Evolutionary conservation across 2,329 filamentous ascomycete species (phyloP).

Genomic region (Fusarium oligoseptatum): DNA sequence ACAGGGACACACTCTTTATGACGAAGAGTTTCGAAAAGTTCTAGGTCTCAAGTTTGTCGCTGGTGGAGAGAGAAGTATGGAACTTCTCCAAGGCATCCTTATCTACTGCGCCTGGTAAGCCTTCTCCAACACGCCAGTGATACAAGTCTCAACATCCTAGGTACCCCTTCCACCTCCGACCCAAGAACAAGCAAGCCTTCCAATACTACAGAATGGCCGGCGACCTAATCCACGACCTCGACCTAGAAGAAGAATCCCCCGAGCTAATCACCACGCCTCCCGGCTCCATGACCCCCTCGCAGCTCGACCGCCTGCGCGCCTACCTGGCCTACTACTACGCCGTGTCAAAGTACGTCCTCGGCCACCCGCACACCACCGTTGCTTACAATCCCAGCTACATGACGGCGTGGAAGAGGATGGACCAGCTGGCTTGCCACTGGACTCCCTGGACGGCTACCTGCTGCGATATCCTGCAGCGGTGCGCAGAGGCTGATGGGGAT

Average conservation of each 20-base stretch:
- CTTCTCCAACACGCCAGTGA: no score
- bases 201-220: conserved; percentile 67
- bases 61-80: conserved; percentile 68
- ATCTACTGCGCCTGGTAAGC: conserved; percentile 70
- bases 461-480: conserved; percentile 58
- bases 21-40: conserved; percentile 69
- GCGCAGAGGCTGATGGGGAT: conserved; percentile 56
- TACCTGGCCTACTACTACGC: conserved; percentile 62
- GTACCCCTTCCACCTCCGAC: conserved; percentile 68
- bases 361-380: not conserved
- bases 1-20: conserved; percentile 66
- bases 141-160: conserved; percentile 46
- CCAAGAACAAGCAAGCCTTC: conserved; percentile 62
- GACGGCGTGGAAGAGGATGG: conserved; percentile 55
- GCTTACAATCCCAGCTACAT: conserved; percentile 52
- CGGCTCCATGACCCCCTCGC: conserved; percentile 29
- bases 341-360: conserved; percentile 54
- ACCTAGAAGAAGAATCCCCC: conserved; percentile 58
- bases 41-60: conserved; percentile 69
- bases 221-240: conserved; percentile 64
- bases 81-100: conserved; percentile 68
- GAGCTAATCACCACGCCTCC: not conserved
- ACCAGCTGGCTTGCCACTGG: conserved; percentile 50
- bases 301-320: conserved; percentile 59
- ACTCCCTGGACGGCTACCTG: conserved; percentile 60